Evolutionary conservation across 805 yeast genomes (phyloP).

Genomic region (Candida ficus): DNA sequence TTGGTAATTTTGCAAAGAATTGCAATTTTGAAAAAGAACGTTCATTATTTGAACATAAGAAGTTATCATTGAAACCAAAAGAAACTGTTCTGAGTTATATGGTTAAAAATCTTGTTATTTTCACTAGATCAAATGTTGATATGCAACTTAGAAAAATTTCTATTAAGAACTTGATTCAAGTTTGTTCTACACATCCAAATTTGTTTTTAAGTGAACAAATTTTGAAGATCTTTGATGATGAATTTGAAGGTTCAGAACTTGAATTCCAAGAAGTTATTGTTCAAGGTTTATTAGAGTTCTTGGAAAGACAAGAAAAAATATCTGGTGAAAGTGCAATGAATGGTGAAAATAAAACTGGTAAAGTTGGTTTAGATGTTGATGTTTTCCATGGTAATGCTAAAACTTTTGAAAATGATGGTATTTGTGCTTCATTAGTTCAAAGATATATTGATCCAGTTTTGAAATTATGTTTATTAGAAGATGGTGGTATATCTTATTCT

Average conservation of each 20-base stretch:
- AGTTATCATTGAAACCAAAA: conserved; percentile 39
- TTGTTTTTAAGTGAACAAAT: conserved; percentile 57
- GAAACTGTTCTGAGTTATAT: conserved; percentile 57
- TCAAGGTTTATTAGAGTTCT: conserved; percentile 52
- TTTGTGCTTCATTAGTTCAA: conserved; percentile 69
- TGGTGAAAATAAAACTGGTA: conserved; percentile 30
- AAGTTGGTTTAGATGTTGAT: conserved; percentile 32
- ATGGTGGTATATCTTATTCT: conserved; percentile 39
- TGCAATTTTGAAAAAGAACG: conserved; percentile 53
- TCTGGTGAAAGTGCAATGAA: conserved; percentile 37
- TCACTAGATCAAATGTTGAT: conserved; percentile 36
- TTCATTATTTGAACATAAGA: conserved; percentile 30
- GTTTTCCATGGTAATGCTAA: conserved; percentile 52
- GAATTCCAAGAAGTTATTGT: conserved; percentile 47
- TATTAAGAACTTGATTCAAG: conserved; percentile 48
- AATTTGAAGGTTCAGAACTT: conserved; percentile 34
- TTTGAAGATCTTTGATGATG: conserved; percentile 45
- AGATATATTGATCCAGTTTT: conserved; percentile 49
- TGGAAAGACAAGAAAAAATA: conserved; percentile 50
- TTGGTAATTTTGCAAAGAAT: conserved; percentile 68
- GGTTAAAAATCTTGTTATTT: conserved; percentile 51
- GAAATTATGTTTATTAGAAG: conserved; percentile 41
- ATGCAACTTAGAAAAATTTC: conserved; percentile 44
- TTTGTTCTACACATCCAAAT: conserved; percentile 61
- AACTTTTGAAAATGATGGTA: conserved; percentile 55